A percentile compares a stretch with the other conserved stretches of the same genome.
These are phyloP conservation scores for Fonsecaea monophora DNA, from an alignment of 2,329 filamentous ascomycete species.

Conservation along the genomic window DNA sequence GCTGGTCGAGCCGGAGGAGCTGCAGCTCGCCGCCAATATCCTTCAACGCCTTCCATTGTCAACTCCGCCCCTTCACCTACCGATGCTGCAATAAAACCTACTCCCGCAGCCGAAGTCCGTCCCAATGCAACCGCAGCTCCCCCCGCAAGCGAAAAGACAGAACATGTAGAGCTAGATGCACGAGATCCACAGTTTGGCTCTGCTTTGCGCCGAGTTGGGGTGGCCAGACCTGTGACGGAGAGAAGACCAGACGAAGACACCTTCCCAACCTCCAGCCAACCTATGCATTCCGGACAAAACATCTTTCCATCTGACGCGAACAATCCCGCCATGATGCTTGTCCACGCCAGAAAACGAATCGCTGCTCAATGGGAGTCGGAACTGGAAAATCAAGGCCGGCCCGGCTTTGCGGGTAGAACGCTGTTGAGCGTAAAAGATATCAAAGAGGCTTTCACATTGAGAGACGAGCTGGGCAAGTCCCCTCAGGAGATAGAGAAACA, in stretches of 20 bases:
- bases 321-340: conserved; percentile 63
- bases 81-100: conserved; percentile 19
- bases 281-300: conserved; percentile 44
- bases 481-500: conserved; percentile 52
- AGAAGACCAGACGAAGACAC: conserved; percentile 39
- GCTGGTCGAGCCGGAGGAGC: conserved; percentile 36
- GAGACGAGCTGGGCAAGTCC: conserved; percentile 51
- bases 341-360: conserved; percentile 60
- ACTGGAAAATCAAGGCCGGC: conserved; percentile 56
- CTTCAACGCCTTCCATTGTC: conserved; percentile 37
- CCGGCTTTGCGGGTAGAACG: conserved; percentile 49
- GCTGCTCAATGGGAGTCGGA: conserved; percentile 62
- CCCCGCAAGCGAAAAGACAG: conserved; percentile 26
- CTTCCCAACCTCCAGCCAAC: conserved; percentile 41
- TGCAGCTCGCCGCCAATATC: conserved; percentile 38
- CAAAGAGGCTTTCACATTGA: conserved; percentile 56
- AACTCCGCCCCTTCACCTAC: conserved; percentile 30
- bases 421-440: conserved; percentile 60
- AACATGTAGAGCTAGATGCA: conserved; percentile 63
- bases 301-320: conserved; percentile 46
- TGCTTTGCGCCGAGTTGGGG: conserved; percentile 73
- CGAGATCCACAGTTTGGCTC: conserved; percentile 73
- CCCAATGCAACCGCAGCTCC: conserved; percentile 30
- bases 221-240: conserved; percentile 58
- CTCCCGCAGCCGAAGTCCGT: conserved; percentile 35